Conservation (phyloP, 441 rosid genomes). For the Bocquillonia castaneifolia region DNA sequence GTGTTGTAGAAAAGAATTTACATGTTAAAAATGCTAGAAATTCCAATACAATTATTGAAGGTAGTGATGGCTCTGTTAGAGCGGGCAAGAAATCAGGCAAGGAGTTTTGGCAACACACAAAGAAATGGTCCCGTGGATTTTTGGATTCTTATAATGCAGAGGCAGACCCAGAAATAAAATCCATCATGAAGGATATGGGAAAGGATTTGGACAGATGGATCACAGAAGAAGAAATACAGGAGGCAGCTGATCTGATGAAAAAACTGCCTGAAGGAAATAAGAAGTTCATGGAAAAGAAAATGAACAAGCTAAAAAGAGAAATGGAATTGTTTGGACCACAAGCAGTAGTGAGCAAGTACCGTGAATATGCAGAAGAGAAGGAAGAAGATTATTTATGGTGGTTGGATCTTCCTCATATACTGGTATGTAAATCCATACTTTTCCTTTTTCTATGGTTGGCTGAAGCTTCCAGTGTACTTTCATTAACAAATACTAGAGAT, state of each 20-base stretch:
- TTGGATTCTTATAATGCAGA: slow-evolving; percentile 75
- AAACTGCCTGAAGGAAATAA: slow-evolving; percentile 57
- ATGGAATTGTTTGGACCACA: slow-evolving; percentile 90
- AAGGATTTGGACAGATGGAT: slow-evolving; percentile 93
- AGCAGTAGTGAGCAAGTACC: slow-evolving; percentile 87
- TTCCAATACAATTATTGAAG: slow-evolving; percentile 62
- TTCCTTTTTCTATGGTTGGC: slow-evolving; percentile 8
- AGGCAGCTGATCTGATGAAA: slow-evolving; percentile 66
- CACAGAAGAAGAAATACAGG: slow-evolving; percentile 79
- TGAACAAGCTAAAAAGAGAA: slow-evolving; percentile 75
- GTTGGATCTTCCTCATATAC: slow-evolving; percentile 84
- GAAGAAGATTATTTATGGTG: slow-evolving; percentile 91
- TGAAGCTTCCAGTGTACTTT: neutral
- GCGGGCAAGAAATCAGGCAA: slow-evolving; percentile 77
- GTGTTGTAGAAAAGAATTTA: slow-evolving; percentile 24
- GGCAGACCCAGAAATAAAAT: slow-evolving; percentile 76
- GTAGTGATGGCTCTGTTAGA: slow-evolving; percentile 81
- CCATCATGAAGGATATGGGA: slow-evolving; percentile 77
- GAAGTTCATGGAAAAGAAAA: slow-evolving; percentile 70
- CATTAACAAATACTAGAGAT: neutral
- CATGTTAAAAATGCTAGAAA: slow-evolving; percentile 29
- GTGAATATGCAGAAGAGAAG: slow-evolving; percentile 70
- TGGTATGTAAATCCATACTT: slow-evolving; percentile 41
- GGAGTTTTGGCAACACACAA: slow-evolving; percentile 91
- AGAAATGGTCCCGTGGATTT: slow-evolving; percentile 88